Base-by-base conservation (phyloP, 257 asterid species). In the Solanum corneliomulleri region DNA sequence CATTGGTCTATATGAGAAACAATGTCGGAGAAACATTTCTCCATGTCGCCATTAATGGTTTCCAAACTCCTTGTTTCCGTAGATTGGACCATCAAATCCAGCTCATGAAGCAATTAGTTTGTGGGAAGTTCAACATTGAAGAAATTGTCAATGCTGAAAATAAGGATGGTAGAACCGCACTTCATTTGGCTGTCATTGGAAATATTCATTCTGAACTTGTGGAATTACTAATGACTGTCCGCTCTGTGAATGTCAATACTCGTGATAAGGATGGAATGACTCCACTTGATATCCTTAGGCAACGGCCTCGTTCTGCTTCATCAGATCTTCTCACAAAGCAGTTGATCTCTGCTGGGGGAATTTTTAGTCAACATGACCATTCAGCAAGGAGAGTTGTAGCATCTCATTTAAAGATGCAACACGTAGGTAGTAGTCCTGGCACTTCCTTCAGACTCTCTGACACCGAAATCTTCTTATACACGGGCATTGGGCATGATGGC, bases 61-160 rank as follows among this genome's bases (percentile, higher is more conserved):
- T 97, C 85, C 96, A 95, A 41, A 94, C 93, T 52, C 97, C 97
- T 6, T 95, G 99, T 71, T 97, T 97, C 69, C 95, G 95, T n/a
- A 87, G 98, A 83, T 35, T 97, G 87, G 99, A 97, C 72, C 97
- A 92, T 74, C 99, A 96, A 84, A 89, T 95, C 14, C 91, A 92
- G 75, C 98, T 96, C 86, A 85, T 94, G 96, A 94, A 94, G 89
- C 93, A 93, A 9, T 87, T 96, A 39, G 88, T 95, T 7, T 15
- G 90, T 10, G 93, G 93, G 7, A 88, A 89, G 64, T 87, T 97
- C 90, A 85, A 88, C 35, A 85, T 94, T 5, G 93, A 89, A 72
- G 91, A 90, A 4, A 94, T 95, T 77, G 87, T 96, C 87, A 96
- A 96, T 27, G 89, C 88, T 27, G 89, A 83, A 78, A 94, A 90